phyloP scores from a whole-genome alignment of 202 grass and related monocot species.

The Schoenoplectus triqueter region DNA sequence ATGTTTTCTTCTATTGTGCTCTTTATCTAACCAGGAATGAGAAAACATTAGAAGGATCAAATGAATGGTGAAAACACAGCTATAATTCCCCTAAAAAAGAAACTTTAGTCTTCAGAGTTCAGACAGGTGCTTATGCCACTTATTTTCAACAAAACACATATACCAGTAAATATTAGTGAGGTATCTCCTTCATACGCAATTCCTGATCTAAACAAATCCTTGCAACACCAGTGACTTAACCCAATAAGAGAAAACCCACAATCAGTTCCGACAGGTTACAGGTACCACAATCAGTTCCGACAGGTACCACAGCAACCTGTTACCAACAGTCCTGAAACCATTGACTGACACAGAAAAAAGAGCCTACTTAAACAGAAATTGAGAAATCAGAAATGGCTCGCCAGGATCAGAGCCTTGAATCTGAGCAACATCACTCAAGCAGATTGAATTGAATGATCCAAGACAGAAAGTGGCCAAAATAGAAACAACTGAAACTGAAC shows the following conservation, averaged over 20 bases:
- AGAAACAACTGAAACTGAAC: neutral
- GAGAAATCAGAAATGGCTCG: neutral
- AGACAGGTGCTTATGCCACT: neutral
- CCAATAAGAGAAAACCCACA: constrained; percentile 10
- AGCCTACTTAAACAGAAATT: constrained; percentile 7
- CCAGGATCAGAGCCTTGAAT: neutral
- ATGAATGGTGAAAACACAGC: neutral
- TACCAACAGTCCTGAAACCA: constrained; percentile 1
- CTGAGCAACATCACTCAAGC: neutral
- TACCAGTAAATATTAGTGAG: neutral
- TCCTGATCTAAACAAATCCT: neutral
- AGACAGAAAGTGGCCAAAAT: neutral
- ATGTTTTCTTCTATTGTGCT: constrained; percentile 91
- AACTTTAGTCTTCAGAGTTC: neutral
- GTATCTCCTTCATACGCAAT: neutral
- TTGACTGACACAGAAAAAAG: neutral
- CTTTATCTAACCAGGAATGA: constrained; percentile 64
- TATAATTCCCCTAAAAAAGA: neutral
- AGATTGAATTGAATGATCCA: neutral
- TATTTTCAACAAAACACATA: neutral
- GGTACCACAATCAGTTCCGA: too few species aligned
- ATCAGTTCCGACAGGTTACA: too few species aligned
- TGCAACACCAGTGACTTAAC: neutral
- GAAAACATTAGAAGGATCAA: neutral
- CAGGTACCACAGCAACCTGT: neutral